Percentiles rank a stretch among this genome's conserved stretches.
These are phyloP conservation scores for Groenewaldozyma salmanticensis DNA, from an alignment of 805 yeast species.

Conservation along the genomic window DNA sequence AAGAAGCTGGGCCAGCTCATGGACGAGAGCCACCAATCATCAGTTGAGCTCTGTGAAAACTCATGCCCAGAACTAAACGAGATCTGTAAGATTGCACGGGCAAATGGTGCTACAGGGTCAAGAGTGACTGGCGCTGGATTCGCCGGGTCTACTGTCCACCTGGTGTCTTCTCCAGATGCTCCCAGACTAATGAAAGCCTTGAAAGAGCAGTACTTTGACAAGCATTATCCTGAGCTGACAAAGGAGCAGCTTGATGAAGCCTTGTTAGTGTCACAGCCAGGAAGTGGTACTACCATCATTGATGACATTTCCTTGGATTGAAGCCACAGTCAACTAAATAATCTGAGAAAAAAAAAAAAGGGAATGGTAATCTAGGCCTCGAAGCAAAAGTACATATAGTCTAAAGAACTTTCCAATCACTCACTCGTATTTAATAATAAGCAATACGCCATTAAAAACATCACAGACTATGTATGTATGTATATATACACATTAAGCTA, in stretches of 20 bases:
- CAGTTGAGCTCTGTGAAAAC: slow-evolving; percentile 40
- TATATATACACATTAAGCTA: too few relatives aligned
- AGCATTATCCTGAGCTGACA: slow-evolving; percentile 40
- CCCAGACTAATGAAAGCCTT: slow-evolving; percentile 34
- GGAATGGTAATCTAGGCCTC: too few relatives aligned
- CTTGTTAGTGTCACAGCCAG: slow-evolving; percentile 46
- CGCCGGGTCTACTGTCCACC: slow-evolving; percentile 67
- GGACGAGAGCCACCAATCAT: slow-evolving; percentile 50
- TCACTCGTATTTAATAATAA: too few relatives aligned
- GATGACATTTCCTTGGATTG: slow-evolving; percentile 12
- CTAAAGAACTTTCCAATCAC: too few relatives aligned
- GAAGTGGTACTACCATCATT: slow-evolving; percentile 36
- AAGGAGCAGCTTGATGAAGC: slow-evolving; percentile 39
- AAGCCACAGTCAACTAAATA: too few relatives aligned
- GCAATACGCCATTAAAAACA: neutral
- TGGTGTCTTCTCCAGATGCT: slow-evolving; percentile 39
- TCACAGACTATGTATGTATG: too few relatives aligned
- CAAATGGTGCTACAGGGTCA: slow-evolving; percentile 53
- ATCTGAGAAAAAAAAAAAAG: too few relatives aligned
- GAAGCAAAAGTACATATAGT: too few relatives aligned
- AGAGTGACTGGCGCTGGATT: slow-evolving; percentile 76
- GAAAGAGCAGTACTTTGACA: slow-evolving; percentile 40
- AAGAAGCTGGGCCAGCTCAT: slow-evolving; percentile 42
- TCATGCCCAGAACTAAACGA: slow-evolving; percentile 47
- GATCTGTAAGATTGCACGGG: slow-evolving; percentile 43